These are phyloP conservation scores for Diaporthe sp. DNA, from an alignment of 2,329 filamentous ascomycete genomes.

Conservation along the genomic window DNA sequence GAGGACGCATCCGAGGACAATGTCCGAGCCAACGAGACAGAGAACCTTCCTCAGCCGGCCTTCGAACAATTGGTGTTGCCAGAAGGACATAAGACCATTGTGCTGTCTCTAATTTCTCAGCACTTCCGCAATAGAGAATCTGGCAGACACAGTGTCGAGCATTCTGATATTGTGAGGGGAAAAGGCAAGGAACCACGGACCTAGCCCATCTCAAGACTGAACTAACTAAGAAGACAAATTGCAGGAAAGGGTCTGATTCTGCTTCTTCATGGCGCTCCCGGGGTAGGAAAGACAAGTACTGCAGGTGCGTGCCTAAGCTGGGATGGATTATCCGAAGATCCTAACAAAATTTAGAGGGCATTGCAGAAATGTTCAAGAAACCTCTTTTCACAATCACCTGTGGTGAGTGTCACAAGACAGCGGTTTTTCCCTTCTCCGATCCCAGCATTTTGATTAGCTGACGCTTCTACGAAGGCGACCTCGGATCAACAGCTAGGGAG, in stretches of 20 bases:
- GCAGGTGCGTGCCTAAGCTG: constrained; percentile 44
- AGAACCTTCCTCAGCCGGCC: too few relatives aligned
- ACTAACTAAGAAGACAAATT: too few relatives aligned
- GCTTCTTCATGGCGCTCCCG: constrained; percentile 51
- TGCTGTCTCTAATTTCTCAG: constrained; percentile 49
- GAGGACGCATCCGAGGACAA: background rate
- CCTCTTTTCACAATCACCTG: constrained; percentile 44
- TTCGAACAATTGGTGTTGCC: constrained; percentile 47
- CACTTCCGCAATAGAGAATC: constrained; percentile 50
- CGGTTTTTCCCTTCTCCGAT: too few relatives aligned
- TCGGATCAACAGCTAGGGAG: constrained; percentile 51
- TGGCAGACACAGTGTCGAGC: constrained; percentile 36
- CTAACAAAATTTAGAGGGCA: constrained; percentile 38
- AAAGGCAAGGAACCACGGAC: constrained; percentile 48
- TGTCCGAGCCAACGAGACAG: background rate
- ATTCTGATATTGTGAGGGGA: constrained; percentile 50
- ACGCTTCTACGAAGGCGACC: constrained; percentile 43
- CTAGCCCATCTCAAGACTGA: too few relatives aligned
- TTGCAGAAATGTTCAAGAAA: constrained; percentile 44
- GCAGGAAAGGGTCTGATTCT: constrained; percentile 51
- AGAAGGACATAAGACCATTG: constrained; percentile 47
- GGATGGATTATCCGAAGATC: too few relatives aligned
- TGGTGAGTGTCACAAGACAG: constrained; percentile 33
- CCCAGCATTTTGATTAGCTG: background rate
- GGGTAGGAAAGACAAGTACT: constrained; percentile 53